These are phyloP conservation scores for Sarocladium kiliense DNA, from an alignment of 2,329 filamentous ascomycete genomes.

Conservation along the genomic window DNA sequence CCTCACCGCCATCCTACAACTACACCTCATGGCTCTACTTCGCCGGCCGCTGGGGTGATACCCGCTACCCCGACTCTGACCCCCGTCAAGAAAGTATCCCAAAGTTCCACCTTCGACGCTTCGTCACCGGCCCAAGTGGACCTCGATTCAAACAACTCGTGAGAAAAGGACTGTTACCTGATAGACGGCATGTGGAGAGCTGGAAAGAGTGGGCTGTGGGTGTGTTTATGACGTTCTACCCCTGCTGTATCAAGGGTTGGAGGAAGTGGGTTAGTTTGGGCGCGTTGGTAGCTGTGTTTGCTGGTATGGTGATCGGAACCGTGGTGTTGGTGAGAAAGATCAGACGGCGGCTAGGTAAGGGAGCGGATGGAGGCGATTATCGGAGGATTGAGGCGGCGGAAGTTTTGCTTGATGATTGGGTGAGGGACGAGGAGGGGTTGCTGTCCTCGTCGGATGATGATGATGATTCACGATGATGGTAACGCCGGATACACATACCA, in stretches of 20 bases:
- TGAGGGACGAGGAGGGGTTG: not conserved
- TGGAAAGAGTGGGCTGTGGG: slow-evolving; percentile 24
- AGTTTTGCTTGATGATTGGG: slow-evolving; percentile 1
- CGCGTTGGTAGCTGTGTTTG: slow-evolving; percentile 12
- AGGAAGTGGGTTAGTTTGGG: slow-evolving; percentile 22
- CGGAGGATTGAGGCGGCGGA: slow-evolving; percentile 1
- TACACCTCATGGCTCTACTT: slow-evolving; percentile 29
- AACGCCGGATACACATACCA: too few species aligned
- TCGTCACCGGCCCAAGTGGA: slow-evolving; percentile 25
- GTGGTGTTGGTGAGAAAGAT: not conserved
- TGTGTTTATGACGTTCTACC: slow-evolving; percentile 24
- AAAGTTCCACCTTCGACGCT: slow-evolving; percentile 26
- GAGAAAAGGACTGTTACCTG: slow-evolving; percentile 25
- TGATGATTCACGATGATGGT: too few species aligned
- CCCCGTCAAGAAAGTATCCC: slow-evolving; percentile 25
- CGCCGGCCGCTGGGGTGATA: slow-evolving; percentile 28
- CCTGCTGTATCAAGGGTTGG: slow-evolving; percentile 29
- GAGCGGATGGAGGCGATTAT: not conserved
- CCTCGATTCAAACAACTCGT: slow-evolving; percentile 27
- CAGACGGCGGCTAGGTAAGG: not conserved
- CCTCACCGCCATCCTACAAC: slow-evolving; percentile 16
- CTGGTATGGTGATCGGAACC: not conserved
- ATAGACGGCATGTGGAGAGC: slow-evolving; percentile 15
- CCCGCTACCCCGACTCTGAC: slow-evolving; percentile 23
- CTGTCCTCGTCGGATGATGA: not conserved